A percentile compares a stretch with the other conserved stretches of the same genome.
These are phyloP conservation scores for Orychophragmus violaceus DNA, from an alignment of 345 rosid species.

Conservation along the genomic window DNA sequence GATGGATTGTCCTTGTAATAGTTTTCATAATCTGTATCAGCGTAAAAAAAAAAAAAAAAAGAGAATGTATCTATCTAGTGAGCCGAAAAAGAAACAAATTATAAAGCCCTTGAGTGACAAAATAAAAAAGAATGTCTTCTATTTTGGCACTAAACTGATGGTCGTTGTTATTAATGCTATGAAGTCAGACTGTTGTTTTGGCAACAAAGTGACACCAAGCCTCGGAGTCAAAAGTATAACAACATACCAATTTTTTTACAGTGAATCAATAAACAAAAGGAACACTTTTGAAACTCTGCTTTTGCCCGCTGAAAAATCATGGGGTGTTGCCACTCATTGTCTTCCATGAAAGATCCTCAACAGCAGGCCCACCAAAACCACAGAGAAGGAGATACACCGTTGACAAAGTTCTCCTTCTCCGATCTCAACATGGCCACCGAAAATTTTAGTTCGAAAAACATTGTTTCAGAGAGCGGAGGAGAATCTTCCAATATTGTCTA, in stretches of 20 bases:
- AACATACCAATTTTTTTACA: not conserved
- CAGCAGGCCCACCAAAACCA: slow-evolving; percentile 10
- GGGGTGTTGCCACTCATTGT: slow-evolving; percentile 72
- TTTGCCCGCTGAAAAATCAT: slow-evolving; percentile 27
- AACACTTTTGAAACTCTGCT: not conserved
- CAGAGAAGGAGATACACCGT: slow-evolving; percentile 28
- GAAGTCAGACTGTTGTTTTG: not conserved
- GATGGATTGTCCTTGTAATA: too few species aligned
- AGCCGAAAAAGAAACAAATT: not conserved
- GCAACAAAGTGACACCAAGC: slow-evolving; percentile 15
- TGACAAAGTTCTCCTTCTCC: slow-evolving; percentile 47
- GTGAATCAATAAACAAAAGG: not conserved
- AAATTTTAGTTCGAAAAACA: slow-evolving; percentile 47
- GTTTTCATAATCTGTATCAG: too few species aligned
- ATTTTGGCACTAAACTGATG: slow-evolving; percentile 6
- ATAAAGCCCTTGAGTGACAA: not conserved
- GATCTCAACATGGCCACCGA: slow-evolving; percentile 57
- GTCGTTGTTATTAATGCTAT: slow-evolving; percentile 4
- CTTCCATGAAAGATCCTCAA: slow-evolving; percentile 28
- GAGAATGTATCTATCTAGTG: not conserved
- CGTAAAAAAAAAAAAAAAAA: too few species aligned
- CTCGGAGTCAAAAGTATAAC: slow-evolving; percentile 16
- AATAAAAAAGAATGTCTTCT: not conserved
- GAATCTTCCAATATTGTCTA: slow-evolving; percentile 42
- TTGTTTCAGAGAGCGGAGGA: slow-evolving; percentile 51